Conservation (phyloP, 768 basidiomycete species). For the Mycena rosella region DNA sequence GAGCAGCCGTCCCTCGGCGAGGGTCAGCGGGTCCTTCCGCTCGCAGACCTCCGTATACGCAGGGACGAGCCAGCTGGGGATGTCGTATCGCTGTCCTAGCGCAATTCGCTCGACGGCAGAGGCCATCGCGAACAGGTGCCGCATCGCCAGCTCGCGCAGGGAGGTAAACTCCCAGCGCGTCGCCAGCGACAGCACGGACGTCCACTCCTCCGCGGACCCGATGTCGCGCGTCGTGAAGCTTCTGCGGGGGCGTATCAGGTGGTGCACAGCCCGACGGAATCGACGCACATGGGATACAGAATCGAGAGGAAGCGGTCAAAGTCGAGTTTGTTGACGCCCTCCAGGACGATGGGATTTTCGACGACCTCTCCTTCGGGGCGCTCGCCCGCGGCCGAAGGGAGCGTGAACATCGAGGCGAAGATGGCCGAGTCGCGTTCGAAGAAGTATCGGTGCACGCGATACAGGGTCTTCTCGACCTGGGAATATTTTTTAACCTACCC, state of each 20-base stretch:
- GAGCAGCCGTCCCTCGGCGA: slow-evolving; percentile 34
- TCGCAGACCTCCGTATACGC: slow-evolving; percentile 47
- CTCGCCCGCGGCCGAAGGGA: slow-evolving; percentile 29
- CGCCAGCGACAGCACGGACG: slow-evolving; percentile 45
- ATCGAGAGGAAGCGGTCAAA: slow-evolving; percentile 66
- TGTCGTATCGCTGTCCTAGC: slow-evolving; percentile 40
- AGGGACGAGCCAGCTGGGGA: slow-evolving; percentile 44
- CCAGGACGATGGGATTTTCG: slow-evolving; percentile 52
- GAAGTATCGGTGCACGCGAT: slow-evolving; percentile 51
- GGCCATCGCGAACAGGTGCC: slow-evolving; percentile 29
- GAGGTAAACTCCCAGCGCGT: slow-evolving; percentile 45
- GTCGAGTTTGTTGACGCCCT: slow-evolving; percentile 56
- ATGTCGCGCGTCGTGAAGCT: slow-evolving; percentile 29
- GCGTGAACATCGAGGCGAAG: slow-evolving; percentile 45
- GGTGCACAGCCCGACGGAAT: too few relatives aligned
- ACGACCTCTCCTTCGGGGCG: slow-evolving; percentile 47
- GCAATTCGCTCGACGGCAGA: slow-evolving; percentile 41
- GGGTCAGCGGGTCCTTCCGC: slow-evolving; percentile 36
- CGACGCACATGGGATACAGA: slow-evolving; percentile 63
- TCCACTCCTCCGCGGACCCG: slow-evolving; percentile 43
- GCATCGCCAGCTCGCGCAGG: slow-evolving; percentile 43
- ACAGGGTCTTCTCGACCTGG: slow-evolving; percentile 50
- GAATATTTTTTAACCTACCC: background rate
- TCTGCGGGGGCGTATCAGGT: slow-evolving; percentile 12
- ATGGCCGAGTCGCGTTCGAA: slow-evolving; percentile 51